These are phyloP conservation scores for Debaryomyces prosopidis DNA, from an alignment of 805 yeast species.

Conservation along the genomic window DNA sequence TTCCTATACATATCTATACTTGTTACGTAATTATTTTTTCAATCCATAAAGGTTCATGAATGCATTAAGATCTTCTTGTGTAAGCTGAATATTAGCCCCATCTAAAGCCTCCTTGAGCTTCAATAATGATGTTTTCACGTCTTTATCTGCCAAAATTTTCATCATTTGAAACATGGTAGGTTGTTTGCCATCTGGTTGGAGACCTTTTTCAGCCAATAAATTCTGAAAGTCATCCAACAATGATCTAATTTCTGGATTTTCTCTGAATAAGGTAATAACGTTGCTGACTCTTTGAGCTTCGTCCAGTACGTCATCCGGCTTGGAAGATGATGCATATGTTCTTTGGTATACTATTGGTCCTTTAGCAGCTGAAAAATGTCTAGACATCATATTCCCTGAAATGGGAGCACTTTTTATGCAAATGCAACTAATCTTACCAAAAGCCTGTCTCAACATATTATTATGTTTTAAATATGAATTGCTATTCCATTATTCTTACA, in stretches of 20 bases:
- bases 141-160: conserved; percentile 36
- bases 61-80: conserved; percentile 33
- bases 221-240: conserved; percentile 31
- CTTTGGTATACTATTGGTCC: not conserved
- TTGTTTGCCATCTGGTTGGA: conserved; percentile 27
- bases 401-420: not conserved
- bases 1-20: not conserved
- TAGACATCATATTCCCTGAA: not conserved
- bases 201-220: conserved; percentile 32
- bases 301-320: conserved; percentile 6
- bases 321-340: conserved; percentile 9
- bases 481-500: too few relatives aligned
- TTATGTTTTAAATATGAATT: not conserved
- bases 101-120: conserved; percentile 32
- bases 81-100: conserved; percentile 28
- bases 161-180: conserved; percentile 38
- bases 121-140: conserved; percentile 28
- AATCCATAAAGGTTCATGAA: conserved; percentile 24
- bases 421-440: not conserved
- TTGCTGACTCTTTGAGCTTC: conserved; percentile 16
- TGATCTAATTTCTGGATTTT: conserved; percentile 31
- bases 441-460: not conserved
- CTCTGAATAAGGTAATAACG: conserved; percentile 12
- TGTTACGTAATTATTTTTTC: not conserved
- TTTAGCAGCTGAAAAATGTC: not conserved